Evolutionary conservation across 805 yeast species (phyloP), one percentile per base, ranked within the genome.

Genomic region (Kregervanrija pseudodelftensis): DNA sequence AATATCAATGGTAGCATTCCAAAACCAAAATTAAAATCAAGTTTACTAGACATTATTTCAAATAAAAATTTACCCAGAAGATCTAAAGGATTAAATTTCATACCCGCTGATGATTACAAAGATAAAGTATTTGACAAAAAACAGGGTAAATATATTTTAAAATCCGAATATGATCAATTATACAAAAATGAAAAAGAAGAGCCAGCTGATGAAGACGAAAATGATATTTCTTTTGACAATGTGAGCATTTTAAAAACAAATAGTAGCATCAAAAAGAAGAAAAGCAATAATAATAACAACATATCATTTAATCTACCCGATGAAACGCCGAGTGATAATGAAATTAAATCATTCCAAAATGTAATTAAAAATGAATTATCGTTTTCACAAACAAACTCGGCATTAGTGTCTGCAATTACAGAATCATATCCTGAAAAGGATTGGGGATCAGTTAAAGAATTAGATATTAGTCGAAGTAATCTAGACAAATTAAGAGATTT

Each of bases 381-480:
- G 3, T 77, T 76, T 51, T 64, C 78, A 2, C 73, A 74, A 49
- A 66, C 76, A 0, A 69, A 69, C 45, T 65, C 58, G 40, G 60
- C 60, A 11, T 54, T 77, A 34, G 75, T 74, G 4, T 61, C 75
- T 7, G 65, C 72, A 3, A 67, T 77, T 28, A 74, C 76, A 1
- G 72, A 70, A 33, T 52, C 58, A 3, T 59, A 72, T 40, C 65
- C 75, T 1, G 56, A 63, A 17, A 62, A 63, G 3, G 60, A 66
- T 40, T 77, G 82, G 82, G 64, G 66, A 32, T 50, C 51, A 11
- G 57, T 76, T 2, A 54, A 47, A 9, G 64, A 62, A 15, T 61
- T 77, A n/a, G 58, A 61, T 33, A 52, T 77, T 14, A 49, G 63
- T 3, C 63, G 56, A 11, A 55, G 55, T 30, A 58, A 53, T 14